These are phyloP conservation scores for Stenocarpella maydis DNA, from an alignment of 2,329 filamentous ascomycete species.

Conservation along the genomic window DNA sequence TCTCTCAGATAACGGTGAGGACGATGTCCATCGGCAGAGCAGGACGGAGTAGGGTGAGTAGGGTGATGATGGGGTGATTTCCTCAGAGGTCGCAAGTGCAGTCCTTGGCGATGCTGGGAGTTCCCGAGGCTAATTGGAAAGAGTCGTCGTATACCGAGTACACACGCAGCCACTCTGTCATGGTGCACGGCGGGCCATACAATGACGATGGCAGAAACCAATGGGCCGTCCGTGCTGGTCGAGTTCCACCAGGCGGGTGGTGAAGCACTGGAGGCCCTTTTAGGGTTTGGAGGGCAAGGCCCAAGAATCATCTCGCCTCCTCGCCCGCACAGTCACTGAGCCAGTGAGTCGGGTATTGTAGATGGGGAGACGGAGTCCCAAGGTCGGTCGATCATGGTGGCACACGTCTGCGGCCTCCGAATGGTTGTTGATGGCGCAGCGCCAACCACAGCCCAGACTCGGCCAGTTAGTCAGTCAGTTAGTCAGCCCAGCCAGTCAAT, in stretches of 20 bases:
- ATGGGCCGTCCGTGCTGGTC: constrained; percentile 4
- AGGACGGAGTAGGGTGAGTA: neutral
- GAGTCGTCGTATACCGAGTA: constrained; percentile 3
- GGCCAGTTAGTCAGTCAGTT: neutral
- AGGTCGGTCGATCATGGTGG: neutral
- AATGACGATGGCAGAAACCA: constrained; percentile 9
- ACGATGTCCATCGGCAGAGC: neutral
- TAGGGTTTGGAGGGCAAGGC: neutral
- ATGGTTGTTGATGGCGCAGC: constrained; percentile 13
- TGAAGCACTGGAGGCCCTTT: constrained; percentile 10
- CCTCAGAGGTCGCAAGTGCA: constrained; percentile 1
- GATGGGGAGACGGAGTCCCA: neutral
- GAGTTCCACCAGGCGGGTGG: constrained; percentile 3
- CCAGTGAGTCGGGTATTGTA: constrained; percentile 8
- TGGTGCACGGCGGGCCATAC: neutral
- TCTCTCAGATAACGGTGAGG: constrained; percentile 19
- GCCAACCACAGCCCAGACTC: constrained; percentile 7
- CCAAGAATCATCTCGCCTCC: constrained; percentile 19
- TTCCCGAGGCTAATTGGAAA: constrained; percentile 6
- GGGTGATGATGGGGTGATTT: constrained; percentile 24
- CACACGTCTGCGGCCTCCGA: constrained; percentile 16
- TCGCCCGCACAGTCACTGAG: neutral
- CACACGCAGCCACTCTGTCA: neutral
- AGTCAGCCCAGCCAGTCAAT: neutral
- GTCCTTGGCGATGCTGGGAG: constrained; percentile 10